Conservation (phyloP, 257 asterid species). For the Euphrasia confusa region DNA sequence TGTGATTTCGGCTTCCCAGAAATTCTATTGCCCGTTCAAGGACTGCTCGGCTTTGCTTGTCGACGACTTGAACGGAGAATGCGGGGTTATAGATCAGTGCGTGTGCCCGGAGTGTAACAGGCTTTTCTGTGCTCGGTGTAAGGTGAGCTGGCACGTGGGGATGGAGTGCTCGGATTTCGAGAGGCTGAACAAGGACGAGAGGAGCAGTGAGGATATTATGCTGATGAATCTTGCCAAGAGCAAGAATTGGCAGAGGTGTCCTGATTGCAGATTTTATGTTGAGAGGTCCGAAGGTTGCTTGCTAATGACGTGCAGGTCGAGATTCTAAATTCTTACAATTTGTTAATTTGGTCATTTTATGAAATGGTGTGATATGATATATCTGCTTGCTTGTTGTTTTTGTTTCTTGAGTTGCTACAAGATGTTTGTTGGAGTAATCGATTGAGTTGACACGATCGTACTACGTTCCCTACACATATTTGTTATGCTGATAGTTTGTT, state of each 20-base stretch:
- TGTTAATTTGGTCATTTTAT: neutral
- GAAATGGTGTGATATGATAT: neutral
- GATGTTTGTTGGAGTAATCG: neutral
- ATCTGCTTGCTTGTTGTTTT: neutral
- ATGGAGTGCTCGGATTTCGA: slow-evolving; percentile 31
- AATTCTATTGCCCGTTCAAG: slow-evolving; percentile 56
- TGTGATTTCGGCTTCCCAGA: slow-evolving; percentile 40
- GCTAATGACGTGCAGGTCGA: slow-evolving; percentile 48
- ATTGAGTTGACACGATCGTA: too few species aligned
- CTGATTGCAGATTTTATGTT: slow-evolving; percentile 46
- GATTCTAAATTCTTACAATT: neutral
- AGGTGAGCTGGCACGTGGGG: slow-evolving; percentile 40
- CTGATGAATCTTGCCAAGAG: slow-evolving; percentile 29
- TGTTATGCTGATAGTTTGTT: neutral
- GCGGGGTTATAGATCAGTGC: slow-evolving; percentile 23
- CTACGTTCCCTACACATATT: too few species aligned
- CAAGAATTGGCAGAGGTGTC: slow-evolving; percentile 39
- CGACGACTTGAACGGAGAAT: slow-evolving; percentile 36
- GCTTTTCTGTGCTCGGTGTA: slow-evolving; percentile 40
- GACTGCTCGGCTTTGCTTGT: slow-evolving; percentile 58
- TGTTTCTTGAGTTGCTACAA: neutral
- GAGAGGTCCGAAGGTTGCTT: slow-evolving; percentile 55
- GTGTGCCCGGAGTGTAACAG: slow-evolving; percentile 39
- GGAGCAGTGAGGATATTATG: slow-evolving; percentile 27
- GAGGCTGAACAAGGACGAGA: slow-evolving; percentile 16